Conservation (phyloP, 495 filamentous ascomycete genomes). For the Lophium mytilinum region DNA sequence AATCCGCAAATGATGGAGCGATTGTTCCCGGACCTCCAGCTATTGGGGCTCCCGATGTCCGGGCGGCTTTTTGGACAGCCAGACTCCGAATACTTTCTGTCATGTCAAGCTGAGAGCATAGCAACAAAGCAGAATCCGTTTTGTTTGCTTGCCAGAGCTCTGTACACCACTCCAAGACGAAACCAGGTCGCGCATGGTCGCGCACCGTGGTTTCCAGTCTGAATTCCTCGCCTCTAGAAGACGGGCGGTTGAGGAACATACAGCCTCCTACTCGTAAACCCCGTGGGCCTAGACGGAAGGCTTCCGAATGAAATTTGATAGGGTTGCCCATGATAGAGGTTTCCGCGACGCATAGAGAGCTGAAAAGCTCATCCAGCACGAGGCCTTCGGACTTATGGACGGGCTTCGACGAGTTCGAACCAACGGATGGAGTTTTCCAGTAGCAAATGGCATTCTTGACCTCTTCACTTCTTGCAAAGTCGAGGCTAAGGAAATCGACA, state of each 20-base stretch:
- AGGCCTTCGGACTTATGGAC: too few relatives aligned
- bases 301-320: background rate
- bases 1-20: background rate
- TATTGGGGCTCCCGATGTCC: background rate
- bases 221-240: background rate
- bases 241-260: background rate
- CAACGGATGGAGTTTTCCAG: too few relatives aligned
- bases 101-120: background rate
- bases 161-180: background rate
- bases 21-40: background rate
- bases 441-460: background rate
- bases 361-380: background rate
- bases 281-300: background rate
- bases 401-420: too few relatives aligned
- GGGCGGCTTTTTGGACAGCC: background rate
- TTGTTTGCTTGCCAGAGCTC: background rate
- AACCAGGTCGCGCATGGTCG: background rate
- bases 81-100: background rate
- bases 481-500: background rate
- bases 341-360: slow-evolving; percentile 12
- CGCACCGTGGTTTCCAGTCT: background rate
- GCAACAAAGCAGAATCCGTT: background rate
- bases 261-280: background rate
- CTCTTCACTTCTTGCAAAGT: background rate
- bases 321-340: background rate